A percentile compares a stretch with the other conserved stretches of the same genome.
Conservation (phyloP, 768 basidiomycete species). For the Leccinum subtestaceum region DNA sequence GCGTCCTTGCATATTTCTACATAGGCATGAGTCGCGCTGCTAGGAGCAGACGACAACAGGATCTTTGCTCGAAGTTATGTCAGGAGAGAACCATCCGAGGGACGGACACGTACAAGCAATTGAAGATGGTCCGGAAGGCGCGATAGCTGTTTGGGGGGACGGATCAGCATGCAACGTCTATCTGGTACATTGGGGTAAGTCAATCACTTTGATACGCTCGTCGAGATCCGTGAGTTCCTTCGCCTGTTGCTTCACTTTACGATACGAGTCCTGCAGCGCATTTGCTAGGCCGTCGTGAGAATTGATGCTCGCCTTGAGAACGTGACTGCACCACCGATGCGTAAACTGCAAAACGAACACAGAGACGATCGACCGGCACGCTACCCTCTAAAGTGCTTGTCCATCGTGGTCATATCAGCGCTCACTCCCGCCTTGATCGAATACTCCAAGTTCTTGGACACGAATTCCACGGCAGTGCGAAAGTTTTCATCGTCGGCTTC, state of each 20-base stretch:
- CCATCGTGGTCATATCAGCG: conserved; percentile 53
- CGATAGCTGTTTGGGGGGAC: conserved; percentile 39
- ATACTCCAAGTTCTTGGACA: conserved; percentile 56
- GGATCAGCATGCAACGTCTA: conserved; percentile 2
- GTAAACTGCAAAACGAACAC: conserved; percentile 14
- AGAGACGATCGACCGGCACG: conserved; percentile 6
- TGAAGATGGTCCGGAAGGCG: conserved; percentile 71
- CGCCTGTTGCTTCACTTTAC: conserved; percentile 48
- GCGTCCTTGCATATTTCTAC: conserved; percentile 54
- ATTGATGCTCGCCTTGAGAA: conserved; percentile 68
- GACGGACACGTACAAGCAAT: conserved; percentile 52
- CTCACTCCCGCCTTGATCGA: conserved; percentile 55
- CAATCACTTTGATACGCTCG: conserved; percentile 56
- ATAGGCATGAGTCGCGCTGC: conserved; percentile 44
- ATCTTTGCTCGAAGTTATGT: conserved; percentile 39
- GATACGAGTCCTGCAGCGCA: conserved; percentile 55
- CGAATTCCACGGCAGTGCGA: conserved; percentile 51
- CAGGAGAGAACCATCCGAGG: neutral
- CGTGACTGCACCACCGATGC: conserved; percentile 39
- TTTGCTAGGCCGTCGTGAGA: conserved; percentile 58
- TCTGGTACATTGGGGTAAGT: neutral
- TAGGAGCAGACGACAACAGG: conserved; percentile 53
- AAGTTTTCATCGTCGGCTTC: conserved; percentile 43
- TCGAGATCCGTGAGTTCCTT: conserved; percentile 58
- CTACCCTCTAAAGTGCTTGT: conserved; percentile 56